Evolutionary conservation across 768 basidiomycete genomes (phyloP), one percentile per base, ranked within the genome.

Genomic region (Pulveroboletus sp.): DNA sequence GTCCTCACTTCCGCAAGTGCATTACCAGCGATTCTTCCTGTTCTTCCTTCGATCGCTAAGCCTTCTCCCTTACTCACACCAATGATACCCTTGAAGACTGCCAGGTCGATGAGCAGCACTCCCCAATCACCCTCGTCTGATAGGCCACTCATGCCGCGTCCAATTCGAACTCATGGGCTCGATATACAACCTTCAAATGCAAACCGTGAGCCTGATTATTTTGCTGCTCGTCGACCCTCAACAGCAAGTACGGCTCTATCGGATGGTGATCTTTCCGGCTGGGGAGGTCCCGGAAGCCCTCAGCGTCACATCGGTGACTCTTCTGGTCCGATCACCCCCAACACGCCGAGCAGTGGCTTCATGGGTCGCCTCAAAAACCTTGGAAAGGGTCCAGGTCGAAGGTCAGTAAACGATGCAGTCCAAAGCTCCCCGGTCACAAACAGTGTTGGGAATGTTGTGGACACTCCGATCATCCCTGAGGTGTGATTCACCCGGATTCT

Each of bases 311-410:
- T 32, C 38, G 51, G 52, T 55, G 71, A 63, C 32, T 17, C 61
- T 14, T 50, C 66, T 32, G 73, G 74, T 11, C 65, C 72, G 6
- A 65, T 72, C 26, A 78, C 75, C 2, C 77, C 81, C 0, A 72
- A 59, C 47, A 81, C 78, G 4, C 81, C 84, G 21, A 57, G 62
- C 14, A 60, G 73, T 24, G 78, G 86, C 2, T 67, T 93, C 47
- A 93, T 94, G 78, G 88, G 90, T 1, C 79, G 86, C 54, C 67
- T 93, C 51, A 89, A 84, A 65, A 83, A 72, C 46, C 80, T 93
- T 54, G 86, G 85, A 8, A 87, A 84, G 67, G 77, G 71, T 45
- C 67, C 75, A 42, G 73, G 71, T 55, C 68, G 71, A 57, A 70
- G 44, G 39, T 30, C 49, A 8, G 17, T 38, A 4, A 63, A 47